Conservation (phyloP, 2,329 filamentous ascomycete genomes). For the Beauveria medogensis region DNA sequence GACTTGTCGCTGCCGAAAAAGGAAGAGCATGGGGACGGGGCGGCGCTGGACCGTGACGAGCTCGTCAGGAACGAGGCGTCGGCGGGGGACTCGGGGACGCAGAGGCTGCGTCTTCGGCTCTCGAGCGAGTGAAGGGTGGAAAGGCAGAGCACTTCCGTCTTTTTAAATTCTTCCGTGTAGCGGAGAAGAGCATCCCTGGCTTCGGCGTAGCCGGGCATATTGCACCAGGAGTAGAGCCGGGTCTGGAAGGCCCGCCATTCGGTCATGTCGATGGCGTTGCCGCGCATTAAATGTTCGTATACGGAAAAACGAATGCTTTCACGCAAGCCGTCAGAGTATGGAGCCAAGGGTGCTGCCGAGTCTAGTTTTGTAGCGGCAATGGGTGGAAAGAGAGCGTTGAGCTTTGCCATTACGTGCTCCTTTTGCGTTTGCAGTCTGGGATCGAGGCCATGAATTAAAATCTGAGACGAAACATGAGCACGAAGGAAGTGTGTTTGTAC, state of each 20-base stretch:
- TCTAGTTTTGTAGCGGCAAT: slow-evolving; percentile 15
- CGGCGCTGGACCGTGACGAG: background rate
- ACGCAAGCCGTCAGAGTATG: slow-evolving; percentile 24
- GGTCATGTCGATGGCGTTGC: slow-evolving; percentile 15
- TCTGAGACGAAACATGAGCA: slow-evolving; percentile 14
- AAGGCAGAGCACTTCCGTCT: slow-evolving; percentile 21
- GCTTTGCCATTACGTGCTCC: slow-evolving; percentile 19
- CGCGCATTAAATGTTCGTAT: slow-evolving; percentile 26
- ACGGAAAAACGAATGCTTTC: slow-evolving; percentile 28
- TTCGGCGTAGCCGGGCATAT: slow-evolving; percentile 22
- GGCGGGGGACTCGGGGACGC: background rate
- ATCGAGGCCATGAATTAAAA: slow-evolving; percentile 20
- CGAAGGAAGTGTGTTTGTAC: background rate
- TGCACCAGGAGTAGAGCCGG: slow-evolving; percentile 26
- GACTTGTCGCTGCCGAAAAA: background rate
- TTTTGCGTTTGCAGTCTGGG: slow-evolving; percentile 9
- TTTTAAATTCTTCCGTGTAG: slow-evolving; percentile 27
- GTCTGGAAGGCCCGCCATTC: slow-evolving; percentile 20
- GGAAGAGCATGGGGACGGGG: background rate
- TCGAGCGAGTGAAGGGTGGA: background rate
- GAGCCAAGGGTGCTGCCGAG: slow-evolving; percentile 20
- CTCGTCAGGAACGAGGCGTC: background rate
- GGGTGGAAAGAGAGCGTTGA: slow-evolving; percentile 29
- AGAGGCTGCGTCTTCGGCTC: background rate
- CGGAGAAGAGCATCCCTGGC: slow-evolving; percentile 21